Conservation (phyloP, 2,329 filamentous ascomycete genomes). For the Pseudogymnoascus sp. region DNA sequence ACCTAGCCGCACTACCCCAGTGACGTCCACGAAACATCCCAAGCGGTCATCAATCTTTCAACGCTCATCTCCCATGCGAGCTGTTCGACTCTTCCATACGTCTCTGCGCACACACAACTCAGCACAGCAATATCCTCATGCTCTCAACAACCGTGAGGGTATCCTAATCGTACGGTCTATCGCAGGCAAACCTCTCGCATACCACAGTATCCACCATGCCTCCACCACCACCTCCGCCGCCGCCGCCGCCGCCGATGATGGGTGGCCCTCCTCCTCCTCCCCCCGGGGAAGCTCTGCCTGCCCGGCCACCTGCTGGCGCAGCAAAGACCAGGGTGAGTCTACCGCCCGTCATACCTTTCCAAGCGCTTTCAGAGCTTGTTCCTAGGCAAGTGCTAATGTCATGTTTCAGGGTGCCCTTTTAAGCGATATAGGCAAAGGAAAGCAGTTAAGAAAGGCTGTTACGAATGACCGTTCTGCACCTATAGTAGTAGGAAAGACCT, state of each 20-base stretch:
- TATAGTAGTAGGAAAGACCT: constrained; percentile 47
- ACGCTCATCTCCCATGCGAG: neutral
- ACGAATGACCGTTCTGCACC: constrained; percentile 92
- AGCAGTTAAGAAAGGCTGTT: constrained; percentile 70
- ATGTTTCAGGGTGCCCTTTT: constrained; percentile 67
- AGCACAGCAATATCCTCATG: neutral
- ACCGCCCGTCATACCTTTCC: constrained; percentile 17
- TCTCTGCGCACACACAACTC: neutral
- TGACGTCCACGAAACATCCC: constrained; percentile 9
- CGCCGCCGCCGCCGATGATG: constrained; percentile 39
- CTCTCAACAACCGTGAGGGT: neutral
- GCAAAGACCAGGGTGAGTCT: constrained; percentile 51
- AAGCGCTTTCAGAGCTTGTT: constrained; percentile 4
- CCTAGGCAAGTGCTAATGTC: constrained; percentile 18
- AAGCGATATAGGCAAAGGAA: constrained; percentile 78
- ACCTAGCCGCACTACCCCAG: constrained; percentile 6
- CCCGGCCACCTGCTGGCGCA: constrained; percentile 46
- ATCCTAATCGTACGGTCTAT: neutral
- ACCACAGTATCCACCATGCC: neutral
- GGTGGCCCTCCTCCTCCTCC: constrained; percentile 57
- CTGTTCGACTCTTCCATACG: neutral
- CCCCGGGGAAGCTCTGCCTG: constrained; percentile 47
- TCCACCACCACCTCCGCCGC: constrained; percentile 64
- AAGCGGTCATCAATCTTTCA: constrained; percentile 8
- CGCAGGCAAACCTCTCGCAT: neutral